These are phyloP conservation scores for Microdochium paspali DNA, from an alignment of 2,329 filamentous ascomycete genomes.

Conservation along the genomic window DNA sequence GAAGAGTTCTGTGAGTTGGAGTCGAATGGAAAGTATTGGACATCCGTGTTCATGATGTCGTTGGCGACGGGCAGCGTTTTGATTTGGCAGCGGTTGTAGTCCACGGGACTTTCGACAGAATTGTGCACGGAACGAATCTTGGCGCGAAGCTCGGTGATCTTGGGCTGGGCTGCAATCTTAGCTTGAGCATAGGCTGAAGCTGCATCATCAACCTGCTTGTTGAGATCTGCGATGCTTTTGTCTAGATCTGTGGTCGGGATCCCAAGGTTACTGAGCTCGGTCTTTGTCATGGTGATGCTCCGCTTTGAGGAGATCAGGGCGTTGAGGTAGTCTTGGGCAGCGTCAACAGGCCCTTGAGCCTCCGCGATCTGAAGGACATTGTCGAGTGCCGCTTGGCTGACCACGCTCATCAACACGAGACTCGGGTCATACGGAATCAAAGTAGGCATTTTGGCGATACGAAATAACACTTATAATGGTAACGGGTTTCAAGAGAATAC, in stretches of 20 bases:
- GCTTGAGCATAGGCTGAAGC: constrained; percentile 3
- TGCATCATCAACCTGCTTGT: not conserved
- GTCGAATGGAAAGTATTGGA: constrained; percentile 8
- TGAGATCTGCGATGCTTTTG: not conserved
- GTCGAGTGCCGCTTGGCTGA: constrained; percentile 3
- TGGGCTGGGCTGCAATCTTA: constrained; percentile 3
- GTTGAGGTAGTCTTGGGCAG: constrained; percentile 6
- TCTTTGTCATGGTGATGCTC: constrained; percentile 7
- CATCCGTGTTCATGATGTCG: constrained; percentile 9
- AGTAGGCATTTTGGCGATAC: constrained; percentile 4
- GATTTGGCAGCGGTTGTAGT: constrained; percentile 6
- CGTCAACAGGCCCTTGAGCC: constrained; percentile 4
- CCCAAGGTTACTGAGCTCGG: constrained; percentile 7
- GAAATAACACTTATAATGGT: too few relatives aligned
- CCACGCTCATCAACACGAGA: constrained; percentile 5
- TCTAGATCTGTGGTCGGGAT: constrained; percentile 4
- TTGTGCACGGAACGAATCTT: constrained; percentile 2
- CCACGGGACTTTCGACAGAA: constrained; percentile 6
- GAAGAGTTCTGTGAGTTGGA: constrained; percentile 4
- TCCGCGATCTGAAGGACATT: constrained; percentile 4
- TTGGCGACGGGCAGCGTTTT: constrained; percentile 8
- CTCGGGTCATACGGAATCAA: constrained; percentile 6
- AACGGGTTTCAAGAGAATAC: too few relatives aligned
- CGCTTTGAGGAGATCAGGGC: constrained; percentile 4
- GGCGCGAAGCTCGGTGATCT: constrained; percentile 3